These are phyloP conservation scores for Claviceps sp. DNA, from an alignment of 2,329 filamentous ascomycete genomes.

Conservation along the genomic window DNA sequence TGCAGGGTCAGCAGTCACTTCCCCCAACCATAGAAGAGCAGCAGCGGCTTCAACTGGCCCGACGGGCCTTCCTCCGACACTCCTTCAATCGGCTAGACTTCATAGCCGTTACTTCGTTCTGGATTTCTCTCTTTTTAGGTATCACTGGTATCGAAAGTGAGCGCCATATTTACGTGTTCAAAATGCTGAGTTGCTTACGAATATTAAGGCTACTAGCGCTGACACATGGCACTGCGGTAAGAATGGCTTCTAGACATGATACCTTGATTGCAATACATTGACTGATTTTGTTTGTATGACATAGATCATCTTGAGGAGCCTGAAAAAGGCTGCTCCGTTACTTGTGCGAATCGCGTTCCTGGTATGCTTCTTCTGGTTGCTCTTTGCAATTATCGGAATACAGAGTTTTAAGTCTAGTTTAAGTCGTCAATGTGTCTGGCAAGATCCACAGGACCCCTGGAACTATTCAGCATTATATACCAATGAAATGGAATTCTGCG, in stretches of 20 bases:
- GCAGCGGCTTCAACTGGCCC: slow-evolving; percentile 72
- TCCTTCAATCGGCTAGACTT: slow-evolving; percentile 95
- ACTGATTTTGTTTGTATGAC: slow-evolving; percentile 5
- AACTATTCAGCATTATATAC: slow-evolving; percentile 44
- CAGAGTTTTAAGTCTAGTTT: slow-evolving; percentile 89
- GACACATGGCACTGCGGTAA: slow-evolving; percentile 82
- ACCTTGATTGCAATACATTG: not conserved
- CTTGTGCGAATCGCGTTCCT: slow-evolving; percentile 88
- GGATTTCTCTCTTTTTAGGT: slow-evolving; percentile 72
- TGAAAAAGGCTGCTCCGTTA: slow-evolving; percentile 88
- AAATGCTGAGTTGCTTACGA: slow-evolving; percentile 90
- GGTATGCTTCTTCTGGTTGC: slow-evolving; percentile 91
- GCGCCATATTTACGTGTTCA: slow-evolving; percentile 75
- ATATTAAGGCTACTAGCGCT: slow-evolving; percentile 83
- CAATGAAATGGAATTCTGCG: slow-evolving; percentile 65
- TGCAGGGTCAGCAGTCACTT: slow-evolving; percentile 43
- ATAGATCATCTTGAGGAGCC: slow-evolving; percentile 79
- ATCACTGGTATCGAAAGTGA: slow-evolving; percentile 53
- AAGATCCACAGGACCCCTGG: slow-evolving; percentile 46
- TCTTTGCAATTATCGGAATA: slow-evolving; percentile 93
- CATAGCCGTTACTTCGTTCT: slow-evolving; percentile 85
- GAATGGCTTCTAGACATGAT: slow-evolving; percentile 13
- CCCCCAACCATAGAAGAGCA: slow-evolving; percentile 59
- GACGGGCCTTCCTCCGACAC: slow-evolving; percentile 84
- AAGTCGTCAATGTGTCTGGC: slow-evolving; percentile 64